Evolutionary conservation across 768 basidiomycete genomes (phyloP).

Genomic region (Pisolithus orientalis): DNA sequence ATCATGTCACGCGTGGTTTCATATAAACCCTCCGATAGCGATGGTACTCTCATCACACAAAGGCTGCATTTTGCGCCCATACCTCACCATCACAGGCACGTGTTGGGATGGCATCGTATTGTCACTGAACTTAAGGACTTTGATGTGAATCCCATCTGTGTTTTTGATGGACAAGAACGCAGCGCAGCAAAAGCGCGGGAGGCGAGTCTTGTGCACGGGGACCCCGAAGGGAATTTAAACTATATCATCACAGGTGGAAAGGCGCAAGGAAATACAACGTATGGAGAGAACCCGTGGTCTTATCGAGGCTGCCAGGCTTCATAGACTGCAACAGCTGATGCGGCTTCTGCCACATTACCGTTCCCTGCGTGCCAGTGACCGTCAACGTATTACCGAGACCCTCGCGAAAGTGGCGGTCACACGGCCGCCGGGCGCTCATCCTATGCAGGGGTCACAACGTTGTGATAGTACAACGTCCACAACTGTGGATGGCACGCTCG

Average conservation of each 20-base stretch:
- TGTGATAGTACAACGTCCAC: background rate
- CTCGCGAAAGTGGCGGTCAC: conserved; percentile 9
- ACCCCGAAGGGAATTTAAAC: background rate
- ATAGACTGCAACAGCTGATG: conserved; percentile 43
- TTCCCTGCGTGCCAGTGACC: conserved; percentile 25
- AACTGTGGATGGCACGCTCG: background rate
- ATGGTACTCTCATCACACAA: conserved; percentile 83
- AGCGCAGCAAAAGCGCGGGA: conserved; percentile 64
- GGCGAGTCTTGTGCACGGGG: conserved; percentile 32
- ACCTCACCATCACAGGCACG: conserved; percentile 61
- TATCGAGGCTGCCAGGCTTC: conserved; percentile 53
- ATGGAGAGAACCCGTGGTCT: conserved; percentile 45
- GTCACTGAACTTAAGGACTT: conserved; percentile 53
- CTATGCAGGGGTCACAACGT: background rate
- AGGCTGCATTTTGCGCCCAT: conserved; percentile 68
- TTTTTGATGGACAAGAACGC: conserved; percentile 73
- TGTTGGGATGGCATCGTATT: conserved; percentile 74
- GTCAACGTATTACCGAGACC: conserved; percentile 22
- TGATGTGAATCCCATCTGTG: conserved; percentile 58
- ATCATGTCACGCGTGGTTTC: background rate
- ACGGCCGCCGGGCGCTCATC: background rate
- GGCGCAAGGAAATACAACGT: conserved; percentile 46
- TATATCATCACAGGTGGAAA: conserved; percentile 38
- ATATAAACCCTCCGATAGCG: conserved; percentile 39
- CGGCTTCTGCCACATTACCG: conserved; percentile 34